phyloP scores from a whole-genome alignment of 202 grass and related monocot species.

The Digitaria exilis region DNA sequence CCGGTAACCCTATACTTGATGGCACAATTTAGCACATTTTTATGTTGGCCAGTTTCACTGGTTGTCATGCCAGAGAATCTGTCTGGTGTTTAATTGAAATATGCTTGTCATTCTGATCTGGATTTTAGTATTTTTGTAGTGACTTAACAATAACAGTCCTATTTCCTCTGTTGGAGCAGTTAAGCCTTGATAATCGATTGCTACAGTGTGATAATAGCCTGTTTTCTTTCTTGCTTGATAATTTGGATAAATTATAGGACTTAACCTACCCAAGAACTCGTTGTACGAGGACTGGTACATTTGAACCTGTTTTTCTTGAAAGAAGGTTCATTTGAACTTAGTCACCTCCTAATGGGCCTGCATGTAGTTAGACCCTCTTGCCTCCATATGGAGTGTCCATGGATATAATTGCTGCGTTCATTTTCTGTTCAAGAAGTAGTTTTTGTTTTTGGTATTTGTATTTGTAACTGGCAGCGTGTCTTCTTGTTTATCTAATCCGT shows the following conservation, averaged over 20 bases:
- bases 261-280: background rate
- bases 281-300: background rate
- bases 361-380: background rate
- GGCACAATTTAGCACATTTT: background rate
- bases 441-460: background rate
- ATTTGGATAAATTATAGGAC: conserved; percentile 3
- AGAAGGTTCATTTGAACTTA: conserved; percentile 22
- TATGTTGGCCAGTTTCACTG: background rate
- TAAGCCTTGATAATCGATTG: conserved; percentile 19
- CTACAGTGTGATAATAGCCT: background rate
- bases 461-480: conserved; percentile 8
- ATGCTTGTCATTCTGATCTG: background rate
- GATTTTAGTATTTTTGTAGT: background rate
- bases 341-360: background rate
- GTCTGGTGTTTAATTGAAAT: background rate
- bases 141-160: conserved; percentile 13
- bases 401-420: conserved; percentile 7
- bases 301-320: too few relatives aligned
- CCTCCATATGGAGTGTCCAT: background rate
- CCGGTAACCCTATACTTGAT: background rate
- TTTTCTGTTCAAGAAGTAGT: background rate
- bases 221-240: conserved; percentile 23
- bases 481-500: background rate
- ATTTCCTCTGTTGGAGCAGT: conserved; percentile 7
- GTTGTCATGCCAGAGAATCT: background rate